Percentiles rank a stretch among this genome's conserved stretches.
Evolutionary conservation across 176 grass and related monocot species (phyloP).

Genomic region (Aegilops bicornis): DNA sequence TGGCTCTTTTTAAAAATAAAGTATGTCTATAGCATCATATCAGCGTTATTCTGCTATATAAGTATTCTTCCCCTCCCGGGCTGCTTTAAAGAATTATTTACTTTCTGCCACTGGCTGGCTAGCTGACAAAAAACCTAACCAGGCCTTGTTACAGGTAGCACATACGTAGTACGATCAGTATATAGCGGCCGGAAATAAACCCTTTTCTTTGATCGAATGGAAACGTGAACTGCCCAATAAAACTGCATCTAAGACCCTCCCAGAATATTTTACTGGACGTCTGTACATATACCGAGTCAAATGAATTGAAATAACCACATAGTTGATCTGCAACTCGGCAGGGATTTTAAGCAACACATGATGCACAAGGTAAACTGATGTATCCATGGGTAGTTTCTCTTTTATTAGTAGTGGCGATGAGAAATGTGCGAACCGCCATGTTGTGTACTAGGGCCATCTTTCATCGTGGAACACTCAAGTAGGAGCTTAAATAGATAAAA

Average conservation of each 20-base stretch:
- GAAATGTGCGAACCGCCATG: no score
- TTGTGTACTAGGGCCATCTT: no score
- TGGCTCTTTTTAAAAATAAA: background rate
- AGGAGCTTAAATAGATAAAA: no score
- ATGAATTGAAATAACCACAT: background rate
- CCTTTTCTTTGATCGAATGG: background rate
- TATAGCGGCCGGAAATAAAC: no score
- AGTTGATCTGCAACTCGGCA: constrained; percentile 7
- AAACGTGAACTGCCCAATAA: background rate
- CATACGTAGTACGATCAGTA: background rate
- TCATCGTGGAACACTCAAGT: no score
- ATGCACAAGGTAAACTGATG: no score
- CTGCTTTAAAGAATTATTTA: background rate
- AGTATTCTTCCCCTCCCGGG: background rate
- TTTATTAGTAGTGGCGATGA: no score
- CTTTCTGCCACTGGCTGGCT: background rate
- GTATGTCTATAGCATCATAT: background rate
- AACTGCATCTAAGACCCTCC: constrained; percentile 13
- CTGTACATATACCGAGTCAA: background rate
- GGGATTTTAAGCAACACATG: background rate
- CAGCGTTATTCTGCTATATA: background rate
- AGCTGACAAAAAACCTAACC: background rate
- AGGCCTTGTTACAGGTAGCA: background rate
- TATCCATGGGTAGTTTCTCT: no score
- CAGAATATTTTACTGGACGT: background rate